Conservation (phyloP, 1,284 basidiomycete genomes). For the Porodaedalea pini region DNA sequence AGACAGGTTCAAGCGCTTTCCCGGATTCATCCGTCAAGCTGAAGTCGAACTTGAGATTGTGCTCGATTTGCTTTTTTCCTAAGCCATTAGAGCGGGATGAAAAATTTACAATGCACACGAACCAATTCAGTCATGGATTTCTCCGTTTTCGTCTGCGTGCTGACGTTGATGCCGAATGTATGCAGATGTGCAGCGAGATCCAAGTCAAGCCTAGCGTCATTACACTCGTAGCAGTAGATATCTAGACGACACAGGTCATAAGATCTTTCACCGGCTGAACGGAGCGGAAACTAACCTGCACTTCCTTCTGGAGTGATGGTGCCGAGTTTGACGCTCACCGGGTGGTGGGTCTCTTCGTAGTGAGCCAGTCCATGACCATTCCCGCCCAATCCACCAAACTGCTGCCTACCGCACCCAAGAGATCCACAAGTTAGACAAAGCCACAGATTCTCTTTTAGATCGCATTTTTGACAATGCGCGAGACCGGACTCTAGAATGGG, state of each 20-base stretch:
- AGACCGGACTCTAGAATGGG: constrained; percentile 60
- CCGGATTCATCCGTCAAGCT: constrained; percentile 90
- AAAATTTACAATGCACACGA: constrained; percentile 25
- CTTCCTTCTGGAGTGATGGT: constrained; percentile 95
- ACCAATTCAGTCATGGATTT: constrained; percentile 97
- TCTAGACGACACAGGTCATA: constrained; percentile 44
- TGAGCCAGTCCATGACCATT: constrained; percentile 91
- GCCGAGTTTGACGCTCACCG: constrained; percentile 90
- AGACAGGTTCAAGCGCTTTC: constrained; percentile 83
- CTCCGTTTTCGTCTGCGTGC: constrained; percentile 86
- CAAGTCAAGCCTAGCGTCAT: constrained; percentile 84
- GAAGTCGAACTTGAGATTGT: constrained; percentile 95
- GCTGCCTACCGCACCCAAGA: constrained; percentile 89
- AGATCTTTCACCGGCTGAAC: background rate
- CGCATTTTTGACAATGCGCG: constrained; percentile 74
- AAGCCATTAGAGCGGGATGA: background rate
- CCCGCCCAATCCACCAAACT: constrained; percentile 83
- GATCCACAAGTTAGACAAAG: constrained; percentile 92
- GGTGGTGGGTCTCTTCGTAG: constrained; percentile 73
- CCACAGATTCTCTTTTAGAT: constrained; percentile 90
- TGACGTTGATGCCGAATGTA: constrained; percentile 86
- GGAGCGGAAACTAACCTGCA: constrained; percentile 55
- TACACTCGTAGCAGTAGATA: constrained; percentile 92
- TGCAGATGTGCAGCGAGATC: constrained; percentile 73
- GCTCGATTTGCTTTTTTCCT: constrained; percentile 81